Percentiles rank a stretch among this genome's conserved stretches.
Evolutionary conservation across 2,329 filamentous ascomycete species (phyloP).

Genomic region (Fusarium vanettenii): DNA sequence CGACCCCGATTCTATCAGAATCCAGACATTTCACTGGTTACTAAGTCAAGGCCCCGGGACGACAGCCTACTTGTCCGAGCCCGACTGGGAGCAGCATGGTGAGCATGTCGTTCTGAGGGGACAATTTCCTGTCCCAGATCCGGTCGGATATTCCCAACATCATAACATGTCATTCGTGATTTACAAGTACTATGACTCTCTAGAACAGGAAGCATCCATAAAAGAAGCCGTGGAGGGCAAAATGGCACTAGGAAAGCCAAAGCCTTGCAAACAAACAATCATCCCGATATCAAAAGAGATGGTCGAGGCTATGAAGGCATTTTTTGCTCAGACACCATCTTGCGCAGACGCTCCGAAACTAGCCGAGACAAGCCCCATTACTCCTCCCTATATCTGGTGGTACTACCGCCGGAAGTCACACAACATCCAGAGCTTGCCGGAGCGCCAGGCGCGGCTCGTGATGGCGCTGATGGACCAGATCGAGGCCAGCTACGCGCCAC

Average conservation of each 20-base stretch:
- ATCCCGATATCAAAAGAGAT: constrained; percentile 5
- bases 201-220: background rate
- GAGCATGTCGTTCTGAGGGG: background rate
- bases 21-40: background rate
- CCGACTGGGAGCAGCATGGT: background rate
- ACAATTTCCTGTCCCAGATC: background rate
- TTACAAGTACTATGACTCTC: background rate
- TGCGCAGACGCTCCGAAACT: background rate
- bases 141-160: background rate
- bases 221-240: background rate
- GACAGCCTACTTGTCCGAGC: background rate
- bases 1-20: background rate
- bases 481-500: background rate
- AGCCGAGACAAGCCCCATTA: background rate
- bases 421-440: background rate
- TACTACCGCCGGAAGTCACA: constrained; percentile 6
- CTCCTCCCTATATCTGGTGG: constrained; percentile 9
- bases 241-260: background rate
- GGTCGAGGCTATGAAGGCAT: background rate
- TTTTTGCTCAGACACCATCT: background rate
- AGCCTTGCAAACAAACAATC: background rate
- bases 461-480: constrained; percentile 1
- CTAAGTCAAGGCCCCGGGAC: background rate
- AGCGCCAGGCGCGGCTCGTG: background rate
- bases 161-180: background rate